These are phyloP conservation scores for Pleurotus sapidus DNA, from an alignment of 768 basidiomycete genomes.

Conservation along the genomic window DNA sequence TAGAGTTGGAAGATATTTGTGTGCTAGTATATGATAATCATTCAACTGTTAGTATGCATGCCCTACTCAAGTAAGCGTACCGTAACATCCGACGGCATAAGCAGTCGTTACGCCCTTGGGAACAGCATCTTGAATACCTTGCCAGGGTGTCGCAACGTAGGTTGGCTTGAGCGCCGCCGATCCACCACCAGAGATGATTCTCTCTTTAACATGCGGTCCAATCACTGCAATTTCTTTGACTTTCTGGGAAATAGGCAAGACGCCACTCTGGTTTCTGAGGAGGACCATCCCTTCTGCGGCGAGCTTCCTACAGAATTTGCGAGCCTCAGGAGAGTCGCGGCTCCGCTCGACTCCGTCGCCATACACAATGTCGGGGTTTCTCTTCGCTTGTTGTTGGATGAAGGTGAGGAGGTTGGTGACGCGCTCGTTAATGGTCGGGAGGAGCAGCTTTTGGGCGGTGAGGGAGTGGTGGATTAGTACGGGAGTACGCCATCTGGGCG, in stretches of 20 bases:
- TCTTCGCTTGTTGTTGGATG: neutral
- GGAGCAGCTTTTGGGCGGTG: slow-evolving; percentile 1
- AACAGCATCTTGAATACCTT: slow-evolving; percentile 51
- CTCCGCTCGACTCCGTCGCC: slow-evolving; percentile 6
- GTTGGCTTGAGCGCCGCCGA: slow-evolving; percentile 71
- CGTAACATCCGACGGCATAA: slow-evolving; percentile 65
- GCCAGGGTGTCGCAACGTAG: slow-evolving; percentile 63
- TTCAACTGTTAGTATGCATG: neutral
- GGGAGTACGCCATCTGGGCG: slow-evolving; percentile 63
- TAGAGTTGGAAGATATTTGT: slow-evolving; percentile 70
- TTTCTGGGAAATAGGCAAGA: slow-evolving; percentile 50
- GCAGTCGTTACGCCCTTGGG: slow-evolving; percentile 47
- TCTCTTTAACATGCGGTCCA: slow-evolving; percentile 65
- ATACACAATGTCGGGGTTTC: slow-evolving; percentile 6
- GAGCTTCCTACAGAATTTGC: slow-evolving; percentile 51
- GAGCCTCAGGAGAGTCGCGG: slow-evolving; percentile 37
- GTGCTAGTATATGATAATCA: slow-evolving; percentile 32
- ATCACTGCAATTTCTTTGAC: slow-evolving; percentile 58
- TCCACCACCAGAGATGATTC: slow-evolving; percentile 73
- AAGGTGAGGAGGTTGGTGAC: slow-evolving; percentile 3
- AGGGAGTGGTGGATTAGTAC: slow-evolving; percentile 31
- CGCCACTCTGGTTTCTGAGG: slow-evolving; percentile 53
- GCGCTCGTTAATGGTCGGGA: slow-evolving; percentile 3
- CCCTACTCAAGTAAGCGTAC: slow-evolving; percentile 28
- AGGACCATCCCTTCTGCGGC: slow-evolving; percentile 65